These are phyloP conservation scores for Verticillium albo-atrum DNA, from an alignment of 2,329 filamentous ascomycete species.

Conservation along the genomic window DNA sequence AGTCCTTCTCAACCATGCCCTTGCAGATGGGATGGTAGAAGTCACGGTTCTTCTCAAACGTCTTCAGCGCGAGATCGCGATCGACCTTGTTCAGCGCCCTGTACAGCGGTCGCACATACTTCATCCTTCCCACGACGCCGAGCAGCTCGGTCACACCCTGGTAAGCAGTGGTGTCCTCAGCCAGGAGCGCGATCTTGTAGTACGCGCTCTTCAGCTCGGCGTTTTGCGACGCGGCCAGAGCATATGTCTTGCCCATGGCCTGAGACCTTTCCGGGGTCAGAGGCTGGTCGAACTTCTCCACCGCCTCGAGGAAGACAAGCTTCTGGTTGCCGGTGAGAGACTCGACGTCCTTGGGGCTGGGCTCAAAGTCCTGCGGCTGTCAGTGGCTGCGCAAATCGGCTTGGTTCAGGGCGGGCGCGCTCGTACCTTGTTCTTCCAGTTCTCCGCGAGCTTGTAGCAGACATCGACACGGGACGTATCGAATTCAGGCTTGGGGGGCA, in stretches of 20 bases:
- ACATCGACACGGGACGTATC: constrained; percentile 82
- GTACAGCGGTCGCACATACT: constrained; percentile 88
- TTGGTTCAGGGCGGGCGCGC: neutral
- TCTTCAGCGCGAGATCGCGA: constrained; percentile 67
- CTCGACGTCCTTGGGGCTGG: constrained; percentile 63
- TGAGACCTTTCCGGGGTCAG: constrained; percentile 63
- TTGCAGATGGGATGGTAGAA: constrained; percentile 96
- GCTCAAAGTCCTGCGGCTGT: constrained; percentile 50
- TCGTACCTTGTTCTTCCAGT: constrained; percentile 64
- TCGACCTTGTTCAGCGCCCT: constrained; percentile 71
- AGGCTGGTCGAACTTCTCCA: constrained; percentile 63
- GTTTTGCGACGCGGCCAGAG: constrained; percentile 70
- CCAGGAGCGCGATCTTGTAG: constrained; percentile 72
- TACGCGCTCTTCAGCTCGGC: constrained; percentile 82
- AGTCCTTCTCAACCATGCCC: constrained; percentile 80
- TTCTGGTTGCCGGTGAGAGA: constrained; percentile 81
- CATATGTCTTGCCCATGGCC: constrained; percentile 71
- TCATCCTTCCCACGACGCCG: constrained; percentile 87
- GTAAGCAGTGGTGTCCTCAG: constrained; percentile 66
- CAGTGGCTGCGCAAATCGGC: constrained; percentile 3
- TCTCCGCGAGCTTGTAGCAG: constrained; percentile 76
- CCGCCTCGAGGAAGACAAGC: constrained; percentile 80
- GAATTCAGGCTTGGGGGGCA: constrained; percentile 86
- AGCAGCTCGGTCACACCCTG: constrained; percentile 69
- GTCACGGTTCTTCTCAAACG: constrained; percentile 80